phyloP scores from a whole-genome alignment of 441 rosid species.

The Adansonia gregorii region DNA sequence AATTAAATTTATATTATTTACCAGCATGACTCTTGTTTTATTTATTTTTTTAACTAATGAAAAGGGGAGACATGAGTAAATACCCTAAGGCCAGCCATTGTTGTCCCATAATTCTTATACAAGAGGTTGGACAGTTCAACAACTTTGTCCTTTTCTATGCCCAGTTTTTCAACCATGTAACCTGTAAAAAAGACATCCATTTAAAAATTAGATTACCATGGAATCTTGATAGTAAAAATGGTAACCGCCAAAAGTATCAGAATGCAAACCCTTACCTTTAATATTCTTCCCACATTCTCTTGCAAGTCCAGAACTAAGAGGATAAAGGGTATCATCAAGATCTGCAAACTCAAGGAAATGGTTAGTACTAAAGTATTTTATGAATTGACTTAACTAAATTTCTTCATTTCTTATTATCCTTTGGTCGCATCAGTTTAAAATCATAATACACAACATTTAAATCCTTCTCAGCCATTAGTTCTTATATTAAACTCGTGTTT shows the following conservation, averaged over 20 bases:
- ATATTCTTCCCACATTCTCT: conserved; percentile 71
- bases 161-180: conserved; percentile 78
- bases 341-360: conserved; percentile 46
- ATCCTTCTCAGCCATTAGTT: neutral
- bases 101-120: conserved; percentile 92
- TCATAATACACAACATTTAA: conserved; percentile 29
- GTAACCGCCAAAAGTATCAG: too few species aligned
- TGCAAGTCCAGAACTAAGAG: conserved; percentile 71
- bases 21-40: too few species aligned
- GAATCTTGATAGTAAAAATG: conserved; percentile 7
- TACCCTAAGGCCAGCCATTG: conserved; percentile 98
- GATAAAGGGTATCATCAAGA: conserved; percentile 95
- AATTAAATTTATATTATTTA: too few species aligned
- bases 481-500: too few species aligned
- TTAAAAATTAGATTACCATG: neutral
- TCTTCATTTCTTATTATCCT: too few species aligned
- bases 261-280: conserved; percentile 51
- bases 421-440: too few species aligned
- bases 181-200: conserved; percentile 40
- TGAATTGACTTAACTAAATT: too few species aligned
- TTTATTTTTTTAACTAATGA: too few species aligned
- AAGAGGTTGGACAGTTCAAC: conserved; percentile 62
- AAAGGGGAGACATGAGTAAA: neutral
- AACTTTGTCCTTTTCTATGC: conserved; percentile 63
- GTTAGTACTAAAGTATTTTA: too few species aligned